Conservation (phyloP, 805 yeast genomes). For the Yamadazyma nakazawae region DNA sequence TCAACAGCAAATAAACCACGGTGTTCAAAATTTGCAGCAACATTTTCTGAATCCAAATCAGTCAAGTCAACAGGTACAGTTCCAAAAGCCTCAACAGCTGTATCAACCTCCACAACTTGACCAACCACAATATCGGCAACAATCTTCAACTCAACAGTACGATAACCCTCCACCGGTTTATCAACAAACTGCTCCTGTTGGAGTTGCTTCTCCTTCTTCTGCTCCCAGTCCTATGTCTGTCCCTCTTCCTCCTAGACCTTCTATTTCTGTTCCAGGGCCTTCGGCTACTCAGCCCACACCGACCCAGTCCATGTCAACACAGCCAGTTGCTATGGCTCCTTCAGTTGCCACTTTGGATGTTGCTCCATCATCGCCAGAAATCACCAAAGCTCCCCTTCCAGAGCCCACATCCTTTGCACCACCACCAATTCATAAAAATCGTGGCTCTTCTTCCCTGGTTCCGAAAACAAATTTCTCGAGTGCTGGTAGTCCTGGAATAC, state of each 20-base stretch:
- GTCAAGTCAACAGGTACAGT: neutral
- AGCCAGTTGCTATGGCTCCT: neutral
- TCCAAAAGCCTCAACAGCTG: conserved; percentile 1
- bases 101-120: conserved; percentile 1
- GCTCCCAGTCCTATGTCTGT: neutral
- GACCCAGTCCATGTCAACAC: neutral
- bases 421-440: conserved; percentile 36
- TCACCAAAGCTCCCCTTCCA: conserved; percentile 25
- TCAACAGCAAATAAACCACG: neutral
- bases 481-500: neutral
- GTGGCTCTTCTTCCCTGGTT: conserved; percentile 15
- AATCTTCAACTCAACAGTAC: neutral
- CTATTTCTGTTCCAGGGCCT: neutral
- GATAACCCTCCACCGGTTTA: conserved; percentile 8
- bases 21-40: conserved; percentile 6
- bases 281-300: conserved; percentile 7
- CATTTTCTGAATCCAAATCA: conserved; percentile 11
- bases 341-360: neutral
- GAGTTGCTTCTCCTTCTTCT: neutral
- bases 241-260: neutral
- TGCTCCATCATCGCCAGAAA: neutral
- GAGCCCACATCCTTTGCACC: conserved; percentile 40
- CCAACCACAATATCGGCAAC: conserved; percentile 6
- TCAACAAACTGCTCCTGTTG: neutral
- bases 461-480: neutral